Conservation (phyloP, 352 stramenopile species). For the Phytopythium delawarense region DNA sequence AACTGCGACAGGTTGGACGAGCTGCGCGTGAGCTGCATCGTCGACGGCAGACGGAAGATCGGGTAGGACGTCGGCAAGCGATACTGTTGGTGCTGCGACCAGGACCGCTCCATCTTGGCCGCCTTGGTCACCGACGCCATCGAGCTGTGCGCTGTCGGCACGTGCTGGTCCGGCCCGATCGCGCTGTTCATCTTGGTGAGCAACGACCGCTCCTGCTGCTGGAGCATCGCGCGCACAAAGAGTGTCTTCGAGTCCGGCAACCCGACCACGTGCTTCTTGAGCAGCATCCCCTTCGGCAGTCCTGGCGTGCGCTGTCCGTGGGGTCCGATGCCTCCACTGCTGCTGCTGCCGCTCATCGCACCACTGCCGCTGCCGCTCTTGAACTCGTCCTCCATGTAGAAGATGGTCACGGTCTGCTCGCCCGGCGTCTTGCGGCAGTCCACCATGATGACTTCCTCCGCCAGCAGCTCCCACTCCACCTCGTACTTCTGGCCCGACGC, state of each 20-base stretch:
- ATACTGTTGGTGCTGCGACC: slow-evolving; percentile 24
- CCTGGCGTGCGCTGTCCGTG: slow-evolving; percentile 31
- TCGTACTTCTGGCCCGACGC: slow-evolving; percentile 56
- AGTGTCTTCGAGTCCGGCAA: slow-evolving; percentile 72
- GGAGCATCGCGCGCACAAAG: slow-evolving; percentile 82
- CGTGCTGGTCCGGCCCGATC: slow-evolving; percentile 11
- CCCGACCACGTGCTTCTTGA: slow-evolving; percentile 73
- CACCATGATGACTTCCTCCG: slow-evolving; percentile 77
- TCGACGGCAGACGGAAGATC: slow-evolving; percentile 56
- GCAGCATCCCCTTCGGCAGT: slow-evolving; percentile 52
- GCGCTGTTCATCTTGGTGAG: slow-evolving; percentile 58
- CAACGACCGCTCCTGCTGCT: slow-evolving; percentile 78
- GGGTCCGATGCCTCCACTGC: slow-evolving; percentile 6
- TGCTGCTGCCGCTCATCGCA: slow-evolving; percentile 16
- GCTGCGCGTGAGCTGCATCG: slow-evolving; percentile 33
- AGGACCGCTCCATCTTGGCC: slow-evolving; percentile 37
- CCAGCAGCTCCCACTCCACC: slow-evolving; percentile 73
- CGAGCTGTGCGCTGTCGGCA: slow-evolving; percentile 9
- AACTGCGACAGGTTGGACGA: slow-evolving; percentile 25
- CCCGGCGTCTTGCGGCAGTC: slow-evolving; percentile 38
- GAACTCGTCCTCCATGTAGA: slow-evolving; percentile 78
- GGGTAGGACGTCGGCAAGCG: slow-evolving; percentile 48
- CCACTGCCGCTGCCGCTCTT: not conserved
- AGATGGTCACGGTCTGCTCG: slow-evolving; percentile 43
- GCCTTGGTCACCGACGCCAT: slow-evolving; percentile 29